Percentiles rank a stretch among this genome's conserved stretches.
These are phyloP conservation scores for Diutina rugosa DNA, from an alignment of 1,139 yeast species.

Conservation along the genomic window DNA sequence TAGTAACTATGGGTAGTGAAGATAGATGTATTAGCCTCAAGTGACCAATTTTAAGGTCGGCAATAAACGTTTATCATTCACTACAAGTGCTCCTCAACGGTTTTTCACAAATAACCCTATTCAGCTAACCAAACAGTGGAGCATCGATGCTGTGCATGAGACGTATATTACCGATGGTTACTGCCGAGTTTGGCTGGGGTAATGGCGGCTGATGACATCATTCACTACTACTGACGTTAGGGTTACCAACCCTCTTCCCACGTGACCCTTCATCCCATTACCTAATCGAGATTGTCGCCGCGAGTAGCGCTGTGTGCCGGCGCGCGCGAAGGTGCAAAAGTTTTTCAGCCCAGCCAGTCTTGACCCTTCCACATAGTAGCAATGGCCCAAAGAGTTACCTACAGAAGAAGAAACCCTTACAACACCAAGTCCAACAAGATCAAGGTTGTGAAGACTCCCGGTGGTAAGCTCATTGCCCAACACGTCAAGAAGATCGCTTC, in stretches of 20 bases:
- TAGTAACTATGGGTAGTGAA: too few species aligned
- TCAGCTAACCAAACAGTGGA: too few species aligned
- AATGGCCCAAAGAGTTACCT: constrained; percentile 30
- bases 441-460: constrained; percentile 99
- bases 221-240: neutral
- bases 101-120: too few species aligned
- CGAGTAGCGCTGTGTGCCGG: neutral
- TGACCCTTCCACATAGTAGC: neutral
- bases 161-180: neutral
- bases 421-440: constrained; percentile 99
- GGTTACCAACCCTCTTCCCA: neutral
- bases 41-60: too few species aligned
- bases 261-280: neutral
- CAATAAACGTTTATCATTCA: too few species aligned
- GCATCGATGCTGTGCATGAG: too few species aligned
- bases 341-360: neutral
- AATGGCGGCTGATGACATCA: neutral
- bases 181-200: neutral
- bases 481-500: constrained; percentile 92
- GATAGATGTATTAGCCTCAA: too few species aligned
- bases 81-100: too few species aligned
- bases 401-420: constrained; percentile 80
- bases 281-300: neutral
- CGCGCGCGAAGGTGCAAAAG: neutral
- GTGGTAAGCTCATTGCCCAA: constrained; percentile 96